These are phyloP conservation scores for Neoboletus magnificus DNA, from an alignment of 768 basidiomycete genomes.

Conservation along the genomic window DNA sequence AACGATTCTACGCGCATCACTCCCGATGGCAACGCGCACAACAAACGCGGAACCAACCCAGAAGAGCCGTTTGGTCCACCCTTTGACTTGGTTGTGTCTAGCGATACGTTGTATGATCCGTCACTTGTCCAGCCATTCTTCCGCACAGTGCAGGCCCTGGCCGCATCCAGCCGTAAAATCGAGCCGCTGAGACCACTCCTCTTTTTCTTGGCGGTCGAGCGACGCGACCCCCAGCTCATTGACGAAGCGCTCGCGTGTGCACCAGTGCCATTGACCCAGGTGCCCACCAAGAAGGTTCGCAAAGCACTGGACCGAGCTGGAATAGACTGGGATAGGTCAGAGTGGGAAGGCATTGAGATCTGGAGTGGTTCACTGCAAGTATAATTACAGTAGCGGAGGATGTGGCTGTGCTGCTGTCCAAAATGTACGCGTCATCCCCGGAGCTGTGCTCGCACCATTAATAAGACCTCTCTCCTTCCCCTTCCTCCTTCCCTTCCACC, in stretches of 20 bases:
- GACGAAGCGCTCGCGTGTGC: conserved; percentile 59
- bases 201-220: conserved; percentile 61
- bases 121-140: conserved; percentile 68
- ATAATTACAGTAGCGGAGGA: too few relatives aligned
- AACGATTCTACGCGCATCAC: conserved; percentile 31
- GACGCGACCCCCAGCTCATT: conserved; percentile 67
- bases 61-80: conserved; percentile 42
- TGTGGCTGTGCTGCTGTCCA: conserved; percentile 22
- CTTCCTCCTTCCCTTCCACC: not conserved
- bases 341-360: conserved; percentile 82
- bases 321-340: conserved; percentile 57
- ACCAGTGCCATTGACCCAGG: conserved; percentile 52
- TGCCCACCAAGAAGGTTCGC: conserved; percentile 55
- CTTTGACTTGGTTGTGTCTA: conserved; percentile 75
- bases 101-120: conserved; percentile 75
- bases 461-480: conserved; percentile 15
- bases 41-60: conserved; percentile 13
- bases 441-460: conserved; percentile 27
- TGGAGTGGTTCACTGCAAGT: conserved; percentile 45
- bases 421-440: conserved; percentile 24
- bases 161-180: conserved; percentile 17
- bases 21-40: conserved; percentile 31
- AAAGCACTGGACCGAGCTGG: conserved; percentile 60
- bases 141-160: conserved; percentile 57
- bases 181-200: not conserved